These are phyloP conservation scores for Phytophthora sp. DNA, from an alignment of 352 stramenopile species.

Conservation along the genomic window DNA sequence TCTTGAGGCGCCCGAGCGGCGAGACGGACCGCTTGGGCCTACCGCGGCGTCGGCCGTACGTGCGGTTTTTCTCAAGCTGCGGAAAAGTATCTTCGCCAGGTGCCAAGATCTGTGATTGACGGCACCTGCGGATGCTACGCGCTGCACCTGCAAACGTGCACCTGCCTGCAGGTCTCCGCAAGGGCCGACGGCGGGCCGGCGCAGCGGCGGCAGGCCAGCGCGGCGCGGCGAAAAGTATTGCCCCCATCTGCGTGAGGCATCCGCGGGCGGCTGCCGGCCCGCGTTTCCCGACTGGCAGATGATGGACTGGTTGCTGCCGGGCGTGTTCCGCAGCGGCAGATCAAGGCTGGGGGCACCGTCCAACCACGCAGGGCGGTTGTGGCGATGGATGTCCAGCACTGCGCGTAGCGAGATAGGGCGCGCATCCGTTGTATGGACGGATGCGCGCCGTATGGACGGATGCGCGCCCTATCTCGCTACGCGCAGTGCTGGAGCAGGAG, in stretches of 20 bases:
- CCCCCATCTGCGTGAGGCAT: constrained; percentile 25
- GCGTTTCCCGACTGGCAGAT: constrained; percentile 32
- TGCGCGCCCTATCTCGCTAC: too few relatives aligned
- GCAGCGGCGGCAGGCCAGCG: neutral
- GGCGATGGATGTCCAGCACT: too few relatives aligned
- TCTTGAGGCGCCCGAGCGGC: constrained; percentile 1
- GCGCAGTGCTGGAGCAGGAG: too few relatives aligned
- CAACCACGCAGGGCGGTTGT: too few relatives aligned
- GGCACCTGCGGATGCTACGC: neutral
- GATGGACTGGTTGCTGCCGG: constrained; percentile 14
- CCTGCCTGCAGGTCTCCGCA: too few relatives aligned
- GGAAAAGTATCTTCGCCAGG: constrained; percentile 14
- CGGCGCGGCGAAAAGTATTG: constrained; percentile 8
- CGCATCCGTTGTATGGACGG: too few relatives aligned
- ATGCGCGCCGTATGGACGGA: too few relatives aligned
- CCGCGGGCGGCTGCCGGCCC: constrained; percentile 17
- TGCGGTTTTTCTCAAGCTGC: constrained; percentile 9
- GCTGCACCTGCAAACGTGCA: constrained; percentile 12
- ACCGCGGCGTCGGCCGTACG: neutral
- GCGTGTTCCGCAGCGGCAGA: constrained; percentile 15
- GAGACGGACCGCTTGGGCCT: constrained; percentile 2
- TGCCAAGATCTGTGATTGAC: too few relatives aligned
- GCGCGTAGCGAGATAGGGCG: too few relatives aligned
- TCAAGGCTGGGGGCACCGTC: constrained; percentile 1
- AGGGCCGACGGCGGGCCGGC: neutral